Evolutionary conservation across 2,329 filamentous ascomycete species (phyloP).

Genomic region (Fusarium foetens): DNA sequence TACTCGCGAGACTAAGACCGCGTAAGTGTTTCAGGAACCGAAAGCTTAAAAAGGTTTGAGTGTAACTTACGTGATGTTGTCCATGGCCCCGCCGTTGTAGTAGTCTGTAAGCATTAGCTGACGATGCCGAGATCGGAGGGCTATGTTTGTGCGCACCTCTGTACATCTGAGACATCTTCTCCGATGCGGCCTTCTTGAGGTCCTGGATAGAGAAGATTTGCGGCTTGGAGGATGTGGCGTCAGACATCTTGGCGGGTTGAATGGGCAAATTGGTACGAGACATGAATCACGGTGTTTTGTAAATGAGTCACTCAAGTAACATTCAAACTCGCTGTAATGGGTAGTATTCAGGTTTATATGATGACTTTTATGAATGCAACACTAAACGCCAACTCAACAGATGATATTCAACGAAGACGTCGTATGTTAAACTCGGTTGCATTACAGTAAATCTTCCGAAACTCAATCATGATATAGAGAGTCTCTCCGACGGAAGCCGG

Average conservation of each 20-base stretch:
- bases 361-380: neutral
- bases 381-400: neutral
- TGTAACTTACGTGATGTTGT: neutral
- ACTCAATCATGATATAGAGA: neutral
- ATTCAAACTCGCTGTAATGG: neutral
- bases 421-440: neutral
- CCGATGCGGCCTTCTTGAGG: conserved; percentile 5
- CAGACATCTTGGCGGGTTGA: neutral
- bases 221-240: neutral
- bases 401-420: neutral
- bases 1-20: neutral
- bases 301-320: neutral
- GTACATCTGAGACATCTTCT: conserved; percentile 5
- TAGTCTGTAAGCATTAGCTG: neutral
- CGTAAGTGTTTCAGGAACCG: neutral
- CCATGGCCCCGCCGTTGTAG: conserved; percentile 1
- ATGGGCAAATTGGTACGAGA: neutral
- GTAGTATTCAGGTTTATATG: neutral
- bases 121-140: neutral
- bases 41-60: neutral
- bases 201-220: neutral
- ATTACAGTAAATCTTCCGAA: neutral
- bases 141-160: neutral
- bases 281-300: neutral
- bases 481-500: neutral